Evolutionary conservation across 192 early-diverging fungal species (phyloP).

Genomic region (Geranomyces variabilis): DNA sequence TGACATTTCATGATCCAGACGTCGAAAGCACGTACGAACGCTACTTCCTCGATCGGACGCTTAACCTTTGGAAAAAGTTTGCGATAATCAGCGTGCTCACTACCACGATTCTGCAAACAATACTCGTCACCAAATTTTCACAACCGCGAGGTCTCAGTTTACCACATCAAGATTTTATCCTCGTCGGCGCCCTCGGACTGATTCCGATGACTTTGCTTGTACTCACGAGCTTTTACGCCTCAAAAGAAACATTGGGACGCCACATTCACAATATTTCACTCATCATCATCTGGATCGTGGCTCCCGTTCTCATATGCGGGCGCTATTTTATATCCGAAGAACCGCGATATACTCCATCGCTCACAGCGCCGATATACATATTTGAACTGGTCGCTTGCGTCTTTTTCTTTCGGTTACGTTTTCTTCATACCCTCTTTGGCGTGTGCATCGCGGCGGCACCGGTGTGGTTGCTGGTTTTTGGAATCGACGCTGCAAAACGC

Average conservation of each 20-base stretch:
- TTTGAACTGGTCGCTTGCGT: slow-evolving; percentile 45
- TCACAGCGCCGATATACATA: slow-evolving; percentile 55
- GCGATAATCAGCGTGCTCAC: slow-evolving; percentile 13
- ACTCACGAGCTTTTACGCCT: not conserved
- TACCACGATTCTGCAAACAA: slow-evolving; percentile 16
- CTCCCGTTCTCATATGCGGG: slow-evolving; percentile 47
- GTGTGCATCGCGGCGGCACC: slow-evolving; percentile 35
- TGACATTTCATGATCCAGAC: slow-evolving; percentile 35
- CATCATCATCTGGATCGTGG: slow-evolving; percentile 41
- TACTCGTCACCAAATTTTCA: slow-evolving; percentile 20
- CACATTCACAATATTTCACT: slow-evolving; percentile 48
- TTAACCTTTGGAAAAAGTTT: slow-evolving; percentile 25
- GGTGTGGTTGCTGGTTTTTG: slow-evolving; percentile 48
- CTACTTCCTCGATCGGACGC: slow-evolving; percentile 37
- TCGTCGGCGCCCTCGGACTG: slow-evolving; percentile 26
- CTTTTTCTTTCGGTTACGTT: slow-evolving; percentile 53
- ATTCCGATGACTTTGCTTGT: slow-evolving; percentile 18
- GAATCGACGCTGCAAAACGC: slow-evolving; percentile 13
- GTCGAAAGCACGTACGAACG: slow-evolving; percentile 32
- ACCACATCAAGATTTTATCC: slow-evolving; percentile 26
- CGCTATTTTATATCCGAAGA: slow-evolving; percentile 39
- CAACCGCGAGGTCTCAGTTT: slow-evolving; percentile 13
- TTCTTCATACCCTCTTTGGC: slow-evolving; percentile 44
- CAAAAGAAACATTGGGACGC: slow-evolving; percentile 13
- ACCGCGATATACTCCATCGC: slow-evolving; percentile 23